Evolutionary conservation across 129 eudicot genomes (phyloP), one percentile per base, ranked within the genome.

Genomic region (Oenanthe sinensis): DNA sequence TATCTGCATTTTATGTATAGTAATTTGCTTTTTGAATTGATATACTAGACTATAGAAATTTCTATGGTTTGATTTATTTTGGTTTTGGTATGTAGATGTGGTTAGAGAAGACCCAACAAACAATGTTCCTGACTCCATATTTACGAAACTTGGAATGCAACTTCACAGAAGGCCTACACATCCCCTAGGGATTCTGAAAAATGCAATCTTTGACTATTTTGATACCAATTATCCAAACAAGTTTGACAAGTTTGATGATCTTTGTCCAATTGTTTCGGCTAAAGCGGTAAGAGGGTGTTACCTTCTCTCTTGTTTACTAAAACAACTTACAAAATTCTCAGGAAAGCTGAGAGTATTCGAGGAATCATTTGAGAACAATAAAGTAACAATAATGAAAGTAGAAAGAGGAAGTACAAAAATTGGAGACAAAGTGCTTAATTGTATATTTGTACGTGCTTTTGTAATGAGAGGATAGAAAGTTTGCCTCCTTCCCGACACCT

Each of bases 101-200:
- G 88, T 89, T 68, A 87, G 80, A 82, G 93, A 96, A 89, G 97
- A 96, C 76, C 97, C 96, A 1, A 92, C 99, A 75, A 95, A 95
- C 86, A 95, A 95, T 86, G 91, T 95, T 48, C 96, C 97, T 2
- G 99, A 96, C 84, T 14, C 90, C 40, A 90, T 96, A 81, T 96
- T 92, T 81, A 81, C 93, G 13, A 96, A 96, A 87, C 92, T 92
- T 80, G 97, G 99, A 71, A 68, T 96, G 89, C 99, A 92, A 82
- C 97, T 96, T 82, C 99, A 96, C 62, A 90, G 91, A 80, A 89
- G 97, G 85, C 90, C 87, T 65, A 78, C 88, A 48, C 99, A 96
- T 88, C 97, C 97, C 4, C 84, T 87, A 73, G 90, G 89, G 45
- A 87, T 89, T 20, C 69, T 89, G 44, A 89, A 87, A 85, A 85